Percentiles rank a stretch among this genome's conserved stretches.
Evolutionary conservation across 495 filamentous ascomycete genomes (phyloP).

Genomic region (Sabuloglossum arenarium): DNA sequence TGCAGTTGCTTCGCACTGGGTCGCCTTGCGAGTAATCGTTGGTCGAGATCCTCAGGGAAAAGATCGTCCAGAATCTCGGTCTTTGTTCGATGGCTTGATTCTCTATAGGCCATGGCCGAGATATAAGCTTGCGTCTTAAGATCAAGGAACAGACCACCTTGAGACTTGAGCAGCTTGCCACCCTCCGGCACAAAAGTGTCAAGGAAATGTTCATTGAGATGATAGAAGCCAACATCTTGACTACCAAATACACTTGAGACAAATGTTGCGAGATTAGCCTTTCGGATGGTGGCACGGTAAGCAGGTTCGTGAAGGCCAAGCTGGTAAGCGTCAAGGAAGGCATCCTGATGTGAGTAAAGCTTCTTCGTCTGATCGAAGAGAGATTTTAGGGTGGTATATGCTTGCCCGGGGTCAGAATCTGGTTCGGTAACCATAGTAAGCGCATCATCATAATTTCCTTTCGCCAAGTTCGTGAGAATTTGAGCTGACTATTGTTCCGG

Average conservation of each 20-base stretch:
- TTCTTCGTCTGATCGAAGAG: slow-evolving; percentile 67
- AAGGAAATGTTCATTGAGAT: slow-evolving; percentile 68
- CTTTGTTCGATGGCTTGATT: slow-evolving; percentile 35
- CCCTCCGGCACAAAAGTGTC: slow-evolving; percentile 67
- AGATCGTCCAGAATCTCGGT: slow-evolving; percentile 50
- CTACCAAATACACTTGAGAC: slow-evolving; percentile 65
- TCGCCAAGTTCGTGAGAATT: slow-evolving; percentile 46
- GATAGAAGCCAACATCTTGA: slow-evolving; percentile 61
- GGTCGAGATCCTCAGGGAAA: slow-evolving; percentile 51
- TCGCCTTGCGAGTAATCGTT: slow-evolving; percentile 39
- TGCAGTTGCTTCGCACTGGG: slow-evolving; percentile 41
- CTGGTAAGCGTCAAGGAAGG: slow-evolving; percentile 51
- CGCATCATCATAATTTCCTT: slow-evolving; percentile 49
- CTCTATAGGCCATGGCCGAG: slow-evolving; percentile 34
- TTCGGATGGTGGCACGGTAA: slow-evolving; percentile 56
- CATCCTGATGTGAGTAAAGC: slow-evolving; percentile 46
- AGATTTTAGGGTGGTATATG: slow-evolving; percentile 59
- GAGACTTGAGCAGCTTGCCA: slow-evolving; percentile 45
- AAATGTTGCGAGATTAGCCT: slow-evolving; percentile 74
- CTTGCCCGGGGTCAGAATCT: slow-evolving; percentile 55
- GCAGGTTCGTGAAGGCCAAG: slow-evolving; percentile 46
- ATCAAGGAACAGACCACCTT: slow-evolving; percentile 53
- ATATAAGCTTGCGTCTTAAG: slow-evolving; percentile 79
- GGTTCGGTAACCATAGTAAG: slow-evolving; percentile 49
- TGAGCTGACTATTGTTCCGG: slow-evolving; percentile 34